Base-by-base conservation (phyloP, 192 early-diverging fungal species). In the Geosiphon pyriformis region DNA sequence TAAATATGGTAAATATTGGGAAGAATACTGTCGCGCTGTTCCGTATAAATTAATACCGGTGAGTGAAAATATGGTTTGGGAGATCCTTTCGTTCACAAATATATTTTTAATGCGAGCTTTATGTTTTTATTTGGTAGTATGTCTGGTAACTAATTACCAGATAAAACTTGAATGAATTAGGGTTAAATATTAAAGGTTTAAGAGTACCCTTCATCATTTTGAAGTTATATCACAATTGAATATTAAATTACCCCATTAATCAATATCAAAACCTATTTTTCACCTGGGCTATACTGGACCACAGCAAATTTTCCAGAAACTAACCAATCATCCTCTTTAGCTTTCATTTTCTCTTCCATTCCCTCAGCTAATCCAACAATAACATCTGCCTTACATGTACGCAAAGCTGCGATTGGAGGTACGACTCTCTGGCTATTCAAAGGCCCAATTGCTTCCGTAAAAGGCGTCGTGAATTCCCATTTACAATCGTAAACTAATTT, bases 401-500 rank as follows among this genome's bases (percentile, higher is more conserved):
- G 84, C 56, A 98, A 77, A 11, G 86, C 72, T 0, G 89, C 80
- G 46, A 96, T 78, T 17, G 86, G 80, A 17, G 92, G 85, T 15
- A 85, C 79, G 7, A 61, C 77, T 12, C 76, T 71, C 25, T 69
- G 56, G 23, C 70, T 72, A n/a, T 82, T 72, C 15, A 91, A 75
- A 1, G 84, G 81, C 0, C 96, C 95, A 61, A 96, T 85, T 0
- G 94, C 93, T 2, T 86, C 84, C 20, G 56, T 67, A 73, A 99
- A 96, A n/a, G 88, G 81, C 3, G 93, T 95, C 0, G 89, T 87
- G 0, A 82, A 78, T 0, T 83, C 81, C 93, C 94, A 98, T 23
- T 90, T 74, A 69, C 87, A 88, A 67, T 98, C 95, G 75, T 94
- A 93, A n/a, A 91, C 83, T 30, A 94, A 78, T 73, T 99, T 99